Conservation (phyloP, 768 basidiomycete genomes). For the Amanita rubescens region DNA sequence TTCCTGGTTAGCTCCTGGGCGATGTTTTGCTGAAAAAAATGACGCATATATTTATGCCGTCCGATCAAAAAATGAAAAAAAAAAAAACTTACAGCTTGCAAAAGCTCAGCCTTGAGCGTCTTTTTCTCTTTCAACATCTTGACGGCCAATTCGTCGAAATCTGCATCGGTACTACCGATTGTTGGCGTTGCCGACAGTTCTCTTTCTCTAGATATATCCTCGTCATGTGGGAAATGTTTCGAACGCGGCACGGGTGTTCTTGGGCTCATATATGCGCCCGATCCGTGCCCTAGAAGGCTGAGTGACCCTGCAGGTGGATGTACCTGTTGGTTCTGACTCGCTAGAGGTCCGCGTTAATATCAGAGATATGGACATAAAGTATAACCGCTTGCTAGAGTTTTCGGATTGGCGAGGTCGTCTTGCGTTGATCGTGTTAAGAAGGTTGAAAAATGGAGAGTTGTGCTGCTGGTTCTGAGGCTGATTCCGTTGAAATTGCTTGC, state of each 20-base stretch:
- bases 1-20: background rate
- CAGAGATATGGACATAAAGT: background rate
- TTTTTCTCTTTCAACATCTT: conserved; percentile 3
- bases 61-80: background rate
- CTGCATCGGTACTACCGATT: background rate
- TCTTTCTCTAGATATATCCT: background rate
- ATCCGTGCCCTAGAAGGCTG: background rate
- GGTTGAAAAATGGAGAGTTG: conserved; percentile 3
- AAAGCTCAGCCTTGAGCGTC: background rate
- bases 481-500: background rate
- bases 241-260: background rate
- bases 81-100: background rate
- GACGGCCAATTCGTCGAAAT: background rate
- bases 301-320: background rate
- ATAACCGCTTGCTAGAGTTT: background rate
- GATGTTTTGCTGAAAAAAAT: background rate
- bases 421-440: conserved; percentile 3
- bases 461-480: background rate
- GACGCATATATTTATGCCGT: no score
- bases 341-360: background rate
- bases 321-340: background rate
- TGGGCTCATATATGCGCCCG: conserved; percentile 1
- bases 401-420: background rate
- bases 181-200: background rate
- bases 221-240: background rate